phyloP scores from a whole-genome alignment of 2,329 filamentous ascomycete genomes.

The Plenodomus biglobosus region DNA sequence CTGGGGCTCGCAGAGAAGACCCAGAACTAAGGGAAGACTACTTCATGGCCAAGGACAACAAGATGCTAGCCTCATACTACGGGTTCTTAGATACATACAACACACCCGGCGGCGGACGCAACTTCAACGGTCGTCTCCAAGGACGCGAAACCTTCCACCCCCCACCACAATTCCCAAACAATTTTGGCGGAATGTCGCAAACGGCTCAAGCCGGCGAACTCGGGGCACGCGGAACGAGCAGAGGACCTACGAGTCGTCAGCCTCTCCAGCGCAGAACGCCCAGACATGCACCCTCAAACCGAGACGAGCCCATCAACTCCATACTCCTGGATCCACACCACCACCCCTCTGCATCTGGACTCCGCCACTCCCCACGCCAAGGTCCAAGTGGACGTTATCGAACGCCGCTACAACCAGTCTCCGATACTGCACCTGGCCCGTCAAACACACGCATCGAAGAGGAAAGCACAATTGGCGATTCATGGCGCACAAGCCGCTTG shows the following conservation, averaged over 20 bases:
- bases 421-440: slow-evolving; percentile 6
- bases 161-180: slow-evolving; percentile 71
- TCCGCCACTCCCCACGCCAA: slow-evolving; percentile 51
- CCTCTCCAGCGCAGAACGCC: slow-evolving; percentile 29
- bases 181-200: slow-evolving; percentile 51
- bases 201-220: slow-evolving; percentile 57
- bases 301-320: slow-evolving; percentile 67
- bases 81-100: slow-evolving; percentile 90
- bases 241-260: slow-evolving; percentile 27
- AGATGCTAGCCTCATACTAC: slow-evolving; percentile 97
- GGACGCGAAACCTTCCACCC: slow-evolving; percentile 67
- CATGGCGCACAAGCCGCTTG: slow-evolving; percentile 52
- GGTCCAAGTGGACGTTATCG: slow-evolving; percentile 51
- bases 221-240: slow-evolving; percentile 28
- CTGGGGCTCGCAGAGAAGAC: slow-evolving; percentile 52
- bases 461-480: slow-evolving; percentile 64
- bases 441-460: slow-evolving; percentile 44
- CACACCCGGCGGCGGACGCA: slow-evolving; percentile 24
- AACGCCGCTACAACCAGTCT: slow-evolving; percentile 27
- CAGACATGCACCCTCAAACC: slow-evolving; percentile 20
- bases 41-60: slow-evolving; percentile 91
- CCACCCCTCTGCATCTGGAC: slow-evolving; percentile 60
- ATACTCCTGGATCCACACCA: slow-evolving; percentile 75
- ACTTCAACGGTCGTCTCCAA: slow-evolving; percentile 44
- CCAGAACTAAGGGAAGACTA: slow-evolving; percentile 76